Base-by-base conservation (phyloP, 202 grass and related monocot species). In the Eragrostis tef region DNA sequence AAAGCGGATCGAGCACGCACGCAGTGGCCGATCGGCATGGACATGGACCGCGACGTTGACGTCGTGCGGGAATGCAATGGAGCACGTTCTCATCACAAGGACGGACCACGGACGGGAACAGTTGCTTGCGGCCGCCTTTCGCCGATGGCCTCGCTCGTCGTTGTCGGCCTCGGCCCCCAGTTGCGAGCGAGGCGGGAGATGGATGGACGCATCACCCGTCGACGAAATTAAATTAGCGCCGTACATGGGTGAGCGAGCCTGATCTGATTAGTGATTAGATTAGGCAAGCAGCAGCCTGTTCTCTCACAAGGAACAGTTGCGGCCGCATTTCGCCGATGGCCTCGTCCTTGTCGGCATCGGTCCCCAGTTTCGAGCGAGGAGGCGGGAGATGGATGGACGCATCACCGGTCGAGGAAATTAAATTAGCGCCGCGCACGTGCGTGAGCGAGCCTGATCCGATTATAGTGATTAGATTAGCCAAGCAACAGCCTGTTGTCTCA, bases 11-110 rank as follows among this genome's bases (percentile, higher is more conserved):
- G 26, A 29, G 56, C 20, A 21, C 56, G 56, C 20, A 24, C 20
- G 20, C 8, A 24, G 20, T 39, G 7, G 58, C 9, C 9, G 39
- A 20, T 6, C 19, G 10, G 64, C 36, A 43, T n/a, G 16, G 68
- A 49, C 68, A 43, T n/a, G 16, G 68, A 49, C 68, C 68, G 4
- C 29, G 39, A 29, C 57, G 74, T 62, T 47, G 74, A 47, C 57
- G 43, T 27, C 42, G 42, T 47, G 56, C 21, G 9, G 39, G 43
- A 27, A 29, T 10, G 44, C 12, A 61, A 47, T 7, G 41, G 2
- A 6, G 41, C 73, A 76, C 73, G 56, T 76, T 34, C 31, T 34
- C 31, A 34, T 4, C 31, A 34, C 2, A 4, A 34, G 31, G 31
- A 34, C 31, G 31, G 31, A 34, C 31, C 31, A 34, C 31, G 31